Base-by-base conservation (phyloP, 2,329 filamentous ascomycete species). In the Stachybotrys chlorohalonatus region DNA sequence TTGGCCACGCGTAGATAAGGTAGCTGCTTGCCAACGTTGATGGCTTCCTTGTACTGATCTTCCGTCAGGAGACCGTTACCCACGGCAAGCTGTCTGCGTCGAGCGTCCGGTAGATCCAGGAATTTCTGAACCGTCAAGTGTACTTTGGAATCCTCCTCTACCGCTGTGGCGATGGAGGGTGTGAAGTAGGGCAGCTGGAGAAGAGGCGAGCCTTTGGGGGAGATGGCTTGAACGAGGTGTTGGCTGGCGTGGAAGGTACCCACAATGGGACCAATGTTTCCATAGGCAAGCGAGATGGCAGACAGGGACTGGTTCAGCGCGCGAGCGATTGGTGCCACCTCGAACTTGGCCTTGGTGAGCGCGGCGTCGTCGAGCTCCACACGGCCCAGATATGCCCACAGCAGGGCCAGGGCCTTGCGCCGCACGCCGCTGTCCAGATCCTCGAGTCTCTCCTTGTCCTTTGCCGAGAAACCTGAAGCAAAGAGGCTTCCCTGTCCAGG, bases 351-450 rank as follows among this genome's bases (percentile, higher is more conserved):
- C 68, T 85, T 85, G 64, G 95, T 87, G 53, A 96, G 78, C 36
- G 80, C 78, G 53, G 81, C 71, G 64, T 96, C 91, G 48, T 88
- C 86, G 30, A 99, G 81, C 64, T 96, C 90, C 54, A 95, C 78
- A 50, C 94, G 88, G 57, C 89, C 90, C 51, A 97, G 82, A 69
- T 99, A 97, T 47, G 94, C 92, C 94, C 95, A 99, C 15, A 99
- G 78, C 55, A 99, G 79, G 52, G 87, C 90, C 49, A 97, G 78
- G 7, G 90, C 86, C 78, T 97, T 97, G 65, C 94, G 82, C 61
- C 89, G 86, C 30, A 84, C 80, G 46, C 86, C 85, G 60, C 87
- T 87, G 52, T 97, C 94, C 56, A 96, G 73, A 60, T 91, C 84
- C 66, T 90, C 84, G 7, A 99, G 78, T 66, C 83, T 85, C 64